These are phyloP conservation scores for Colletotrichum tamarilloi DNA, from an alignment of 2,329 filamentous ascomycete genomes.

Conservation along the genomic window DNA sequence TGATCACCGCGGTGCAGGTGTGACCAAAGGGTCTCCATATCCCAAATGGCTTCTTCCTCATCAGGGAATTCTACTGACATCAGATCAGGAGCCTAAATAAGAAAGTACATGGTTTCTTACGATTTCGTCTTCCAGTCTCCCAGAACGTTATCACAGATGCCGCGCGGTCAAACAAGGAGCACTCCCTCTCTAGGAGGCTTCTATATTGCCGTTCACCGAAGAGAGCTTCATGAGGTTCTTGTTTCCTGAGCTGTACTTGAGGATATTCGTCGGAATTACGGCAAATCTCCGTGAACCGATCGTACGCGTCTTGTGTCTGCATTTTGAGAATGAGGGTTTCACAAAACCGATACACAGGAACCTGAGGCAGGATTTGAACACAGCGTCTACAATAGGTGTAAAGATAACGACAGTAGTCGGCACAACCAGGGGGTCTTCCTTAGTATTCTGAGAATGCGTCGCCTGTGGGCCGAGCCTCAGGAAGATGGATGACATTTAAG, in stretches of 20 bases:
- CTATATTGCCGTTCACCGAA: neutral
- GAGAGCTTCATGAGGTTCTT: neutral
- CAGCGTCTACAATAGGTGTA: neutral
- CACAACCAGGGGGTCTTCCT: no score
- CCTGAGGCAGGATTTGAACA: neutral
- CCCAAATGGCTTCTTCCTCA: neutral
- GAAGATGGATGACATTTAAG: neutral
- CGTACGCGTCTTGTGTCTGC: neutral
- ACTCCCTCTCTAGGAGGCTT: neutral
- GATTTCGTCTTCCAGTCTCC: neutral
- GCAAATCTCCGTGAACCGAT: neutral
- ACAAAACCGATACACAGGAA: neutral
- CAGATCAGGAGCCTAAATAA: neutral
- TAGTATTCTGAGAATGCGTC: neutral
- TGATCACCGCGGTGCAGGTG: neutral
- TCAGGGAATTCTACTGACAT: neutral
- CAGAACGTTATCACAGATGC: neutral
- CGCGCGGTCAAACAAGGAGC: neutral
- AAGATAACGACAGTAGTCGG: no score
- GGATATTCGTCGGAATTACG: neutral
- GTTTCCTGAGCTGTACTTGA: neutral
- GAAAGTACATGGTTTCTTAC: neutral
- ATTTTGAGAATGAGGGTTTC: neutral
- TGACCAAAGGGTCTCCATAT: neutral
- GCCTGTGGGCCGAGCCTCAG: neutral